Base-by-base conservation (phyloP, 1,284 basidiomycete species). In the Volvariella volvacea region DNA sequence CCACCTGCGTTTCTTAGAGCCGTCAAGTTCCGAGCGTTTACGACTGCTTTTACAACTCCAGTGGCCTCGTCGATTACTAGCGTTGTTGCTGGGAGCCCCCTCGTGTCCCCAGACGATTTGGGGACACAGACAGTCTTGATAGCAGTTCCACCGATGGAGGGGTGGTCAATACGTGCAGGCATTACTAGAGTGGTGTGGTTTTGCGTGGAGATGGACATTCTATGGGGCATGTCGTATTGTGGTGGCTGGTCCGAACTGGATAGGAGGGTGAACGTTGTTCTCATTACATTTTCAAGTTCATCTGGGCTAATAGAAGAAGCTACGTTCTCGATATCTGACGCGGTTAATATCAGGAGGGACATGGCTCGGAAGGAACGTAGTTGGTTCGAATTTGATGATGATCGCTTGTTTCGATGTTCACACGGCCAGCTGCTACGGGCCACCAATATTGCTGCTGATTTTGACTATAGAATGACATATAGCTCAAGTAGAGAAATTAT, bases 1-100 rank as follows among this genome's bases (percentile, higher is more conserved):
- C 88, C 86, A 50, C 84, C 86, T 39, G 88, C 89, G 46, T 86
- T 94, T 39, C 91, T 62, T 37, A 91, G 60, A 1, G 88, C 85
- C 0, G 91, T 93, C 48, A 94, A 62, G 31, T 68, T 70, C 33
- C 81, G 67, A 1, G 91, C 82, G 55, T 93, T 92, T 20, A 93
- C 65, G 12, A 93, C 63, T 0, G 85, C 88, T 50, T 73, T 80
- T 8, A 82, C 73, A 2, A 65, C 63, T 1, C 90, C 91, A 0
- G 74, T 79, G 3, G 55, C 54, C 50, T 89, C 83, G 54, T 92
- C 81, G 22, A 94, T 57, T 1, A 93, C 72, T 20, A 92, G 59
- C 0, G 87, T 93, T 1, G 81, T 82, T 0, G 73, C 89, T 1
- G 89, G 87, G 4, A 93, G 57, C 0, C 90, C 89, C 2, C 67